A percentile compares a stretch with the other conserved stretches of the same genome.
These are phyloP conservation scores for Elaeis oleifera DNA, from an alignment of 202 grass and related monocot species.

Conservation along the genomic window DNA sequence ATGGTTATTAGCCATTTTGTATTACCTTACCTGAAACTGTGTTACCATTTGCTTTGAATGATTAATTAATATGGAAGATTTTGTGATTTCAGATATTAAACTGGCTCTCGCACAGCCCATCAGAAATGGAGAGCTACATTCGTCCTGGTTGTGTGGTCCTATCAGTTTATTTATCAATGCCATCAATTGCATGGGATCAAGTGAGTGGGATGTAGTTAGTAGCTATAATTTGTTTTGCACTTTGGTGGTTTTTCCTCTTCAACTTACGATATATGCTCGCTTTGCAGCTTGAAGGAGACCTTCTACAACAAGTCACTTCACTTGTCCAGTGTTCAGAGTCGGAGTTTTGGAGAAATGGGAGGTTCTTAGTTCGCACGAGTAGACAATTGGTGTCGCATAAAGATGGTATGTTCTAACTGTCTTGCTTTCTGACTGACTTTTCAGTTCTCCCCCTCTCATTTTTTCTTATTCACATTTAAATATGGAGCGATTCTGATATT, in stretches of 20 bases:
- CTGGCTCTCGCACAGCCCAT: slow-evolving; percentile 88
- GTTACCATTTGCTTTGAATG: neutral
- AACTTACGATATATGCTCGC: slow-evolving; percentile 2
- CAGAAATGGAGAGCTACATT: slow-evolving; percentile 94
- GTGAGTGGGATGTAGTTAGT: slow-evolving; percentile 35
- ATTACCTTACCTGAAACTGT: neutral
- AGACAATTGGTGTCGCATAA: slow-evolving; percentile 80
- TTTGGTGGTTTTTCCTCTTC: too few relatives aligned
- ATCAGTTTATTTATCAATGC: slow-evolving; percentile 85
- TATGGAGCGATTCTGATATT: slow-evolving; percentile 10
- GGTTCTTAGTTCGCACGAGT: slow-evolving; percentile 81
- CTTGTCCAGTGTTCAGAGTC: slow-evolving; percentile 65
- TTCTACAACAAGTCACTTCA: slow-evolving; percentile 54
- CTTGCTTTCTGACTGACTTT: neutral
- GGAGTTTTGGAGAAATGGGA: slow-evolving; percentile 79
- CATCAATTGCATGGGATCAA: slow-evolving; percentile 79
- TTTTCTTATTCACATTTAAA: neutral
- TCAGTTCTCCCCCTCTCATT: neutral
- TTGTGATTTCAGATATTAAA: slow-evolving; percentile 57
- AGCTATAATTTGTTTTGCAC: neutral
- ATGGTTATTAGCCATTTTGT: neutral
- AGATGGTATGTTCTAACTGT: slow-evolving; percentile 35
- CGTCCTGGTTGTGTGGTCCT: slow-evolving; percentile 83
- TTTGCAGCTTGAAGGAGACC: slow-evolving; percentile 80
- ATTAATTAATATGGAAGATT: slow-evolving; percentile 16